Evolutionary conservation across 768 basidiomycete species (phyloP).

Genomic region (Kwoniella sp.): DNA sequence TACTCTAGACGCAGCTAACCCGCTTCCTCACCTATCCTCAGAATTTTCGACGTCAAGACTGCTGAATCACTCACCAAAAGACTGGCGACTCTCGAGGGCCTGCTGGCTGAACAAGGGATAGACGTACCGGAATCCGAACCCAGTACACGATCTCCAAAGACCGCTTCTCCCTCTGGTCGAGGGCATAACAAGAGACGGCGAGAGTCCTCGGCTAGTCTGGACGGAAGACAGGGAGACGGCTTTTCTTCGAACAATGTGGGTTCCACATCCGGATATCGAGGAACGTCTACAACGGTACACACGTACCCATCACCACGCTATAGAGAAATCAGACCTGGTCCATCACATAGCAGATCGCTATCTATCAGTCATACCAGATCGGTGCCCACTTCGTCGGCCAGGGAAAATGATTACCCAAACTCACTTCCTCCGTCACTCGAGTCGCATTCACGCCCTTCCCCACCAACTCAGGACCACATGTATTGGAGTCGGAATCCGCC

Average conservation of each 20-base stretch:
- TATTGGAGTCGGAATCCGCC: background rate
- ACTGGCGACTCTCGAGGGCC: conserved; percentile 9
- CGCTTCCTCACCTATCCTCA: background rate
- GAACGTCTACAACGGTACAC: background rate
- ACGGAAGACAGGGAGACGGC: background rate
- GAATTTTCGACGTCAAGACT: conserved; percentile 14
- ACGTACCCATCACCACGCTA: background rate
- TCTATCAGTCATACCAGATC: background rate
- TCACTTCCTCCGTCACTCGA: background rate
- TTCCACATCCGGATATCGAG: background rate
- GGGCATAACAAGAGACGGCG: conserved; percentile 2
- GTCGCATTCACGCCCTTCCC: background rate
- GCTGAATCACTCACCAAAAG: conserved; percentile 11
- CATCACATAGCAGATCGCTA: background rate
- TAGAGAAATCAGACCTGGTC: background rate
- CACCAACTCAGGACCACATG: background rate
- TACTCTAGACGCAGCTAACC: background rate
- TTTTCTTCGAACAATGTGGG: conserved; percentile 1
- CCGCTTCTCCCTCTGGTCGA: background rate
- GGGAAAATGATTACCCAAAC: background rate
- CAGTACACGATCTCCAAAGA: background rate
- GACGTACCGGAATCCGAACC: conserved; percentile 13
- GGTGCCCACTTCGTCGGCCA: background rate
- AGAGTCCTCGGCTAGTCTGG: background rate
- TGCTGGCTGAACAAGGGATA: conserved; percentile 21